Conservation (phyloP, 106 monocot genomes). For the Platanthera guangdongensis region DNA sequence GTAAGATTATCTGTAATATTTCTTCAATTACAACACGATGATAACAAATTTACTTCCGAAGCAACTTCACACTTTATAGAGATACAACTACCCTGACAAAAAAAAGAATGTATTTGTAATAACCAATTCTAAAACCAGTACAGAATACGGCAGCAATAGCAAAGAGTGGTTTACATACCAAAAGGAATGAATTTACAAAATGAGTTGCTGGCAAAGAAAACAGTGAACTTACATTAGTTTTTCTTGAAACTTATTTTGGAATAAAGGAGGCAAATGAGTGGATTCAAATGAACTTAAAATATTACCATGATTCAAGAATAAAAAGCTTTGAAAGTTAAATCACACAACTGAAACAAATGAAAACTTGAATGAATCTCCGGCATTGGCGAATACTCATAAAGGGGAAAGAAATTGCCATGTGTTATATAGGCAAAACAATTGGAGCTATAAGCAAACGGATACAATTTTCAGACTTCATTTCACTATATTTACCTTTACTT, state of each 20-base stretch:
- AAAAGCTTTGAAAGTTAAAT: background rate
- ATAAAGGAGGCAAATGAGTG: background rate
- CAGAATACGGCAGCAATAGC: background rate
- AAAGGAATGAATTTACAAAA: background rate
- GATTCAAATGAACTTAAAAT: background rate
- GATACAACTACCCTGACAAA: background rate
- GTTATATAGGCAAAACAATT: background rate
- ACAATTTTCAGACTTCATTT: slow-evolving; percentile 24
- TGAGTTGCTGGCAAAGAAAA: background rate
- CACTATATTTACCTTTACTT: slow-evolving; percentile 50
- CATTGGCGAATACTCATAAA: background rate
- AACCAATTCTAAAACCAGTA: background rate
- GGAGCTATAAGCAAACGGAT: slow-evolving; percentile 15
- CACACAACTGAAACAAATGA: background rate
- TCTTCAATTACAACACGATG: background rate
- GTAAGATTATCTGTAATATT: background rate
- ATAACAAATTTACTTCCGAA: background rate
- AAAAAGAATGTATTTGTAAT: background rate
- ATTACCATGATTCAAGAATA: background rate
- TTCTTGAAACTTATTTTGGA: background rate
- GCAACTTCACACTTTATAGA: background rate
- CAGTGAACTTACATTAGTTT: background rate
- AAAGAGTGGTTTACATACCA: background rate
- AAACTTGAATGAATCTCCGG: background rate
- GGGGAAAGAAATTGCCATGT: background rate